phyloP scores from a whole-genome alignment of 176 grass and related monocot species.

The Chrysopogon serrulatus region DNA sequence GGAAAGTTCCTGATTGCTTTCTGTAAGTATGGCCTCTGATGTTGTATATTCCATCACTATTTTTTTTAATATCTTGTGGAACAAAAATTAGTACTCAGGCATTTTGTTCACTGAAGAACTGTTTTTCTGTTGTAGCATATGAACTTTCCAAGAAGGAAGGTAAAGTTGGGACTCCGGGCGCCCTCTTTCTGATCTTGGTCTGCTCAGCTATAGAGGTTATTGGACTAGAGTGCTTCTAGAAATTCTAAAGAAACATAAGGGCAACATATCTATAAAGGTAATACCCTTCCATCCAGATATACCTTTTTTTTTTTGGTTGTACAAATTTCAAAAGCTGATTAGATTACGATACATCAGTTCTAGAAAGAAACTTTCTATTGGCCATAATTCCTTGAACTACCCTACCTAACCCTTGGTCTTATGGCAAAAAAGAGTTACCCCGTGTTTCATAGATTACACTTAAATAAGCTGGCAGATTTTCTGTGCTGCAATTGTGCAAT shows the following conservation, averaged over 20 bases:
- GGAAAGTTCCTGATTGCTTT: slow-evolving; percentile 98
- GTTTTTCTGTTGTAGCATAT: slow-evolving; percentile 58
- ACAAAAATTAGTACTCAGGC: not conserved
- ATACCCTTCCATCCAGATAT: not conserved
- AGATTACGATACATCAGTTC: not conserved
- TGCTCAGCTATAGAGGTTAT: slow-evolving; percentile 88
- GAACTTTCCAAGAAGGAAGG: slow-evolving; percentile 99
- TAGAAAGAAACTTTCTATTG: not conserved
- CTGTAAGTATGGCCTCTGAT: slow-evolving; percentile 55
- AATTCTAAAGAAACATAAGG: slow-evolving; percentile 96
- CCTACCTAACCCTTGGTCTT: not conserved
- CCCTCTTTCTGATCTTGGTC: slow-evolving; percentile 94
- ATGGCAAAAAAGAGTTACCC: not conserved
- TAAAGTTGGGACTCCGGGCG: slow-evolving; percentile 93
- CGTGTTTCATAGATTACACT: not conserved
- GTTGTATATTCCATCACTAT: slow-evolving; percentile 4
- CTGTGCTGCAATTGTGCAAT: not conserved
- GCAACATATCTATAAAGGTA: slow-evolving; percentile 99
- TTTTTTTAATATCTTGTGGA: not conserved
- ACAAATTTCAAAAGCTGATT: not conserved
- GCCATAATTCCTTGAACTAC: not conserved
- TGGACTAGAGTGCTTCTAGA: slow-evolving; percentile 97
- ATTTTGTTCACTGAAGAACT: slow-evolving; percentile 14
- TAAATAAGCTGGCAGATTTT: not conserved
- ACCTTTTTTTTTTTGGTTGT: not conserved